Evolutionary conservation across 2,329 filamentous ascomycete genomes (phyloP).

Genomic region (Eutypa lata): DNA sequence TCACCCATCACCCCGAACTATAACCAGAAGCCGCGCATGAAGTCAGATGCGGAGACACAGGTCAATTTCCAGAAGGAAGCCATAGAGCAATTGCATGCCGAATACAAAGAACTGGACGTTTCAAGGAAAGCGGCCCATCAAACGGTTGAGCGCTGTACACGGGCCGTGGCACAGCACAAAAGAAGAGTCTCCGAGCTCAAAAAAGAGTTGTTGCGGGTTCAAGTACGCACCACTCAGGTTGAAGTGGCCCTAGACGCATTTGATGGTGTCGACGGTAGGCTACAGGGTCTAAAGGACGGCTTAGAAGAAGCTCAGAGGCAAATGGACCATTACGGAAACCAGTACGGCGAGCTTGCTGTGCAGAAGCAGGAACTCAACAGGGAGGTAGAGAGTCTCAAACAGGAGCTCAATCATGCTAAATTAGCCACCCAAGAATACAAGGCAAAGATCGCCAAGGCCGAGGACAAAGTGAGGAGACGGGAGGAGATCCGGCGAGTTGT

Average conservation of each 20-base stretch:
- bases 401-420: constrained; percentile 31
- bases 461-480: constrained; percentile 48
- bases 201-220: constrained; percentile 54
- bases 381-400: constrained; percentile 37
- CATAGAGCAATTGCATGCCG: constrained; percentile 50
- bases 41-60: constrained; percentile 69
- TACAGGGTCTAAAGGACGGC: constrained; percentile 56
- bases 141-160: constrained; percentile 44
- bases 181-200: constrained; percentile 41
- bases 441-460: constrained; percentile 51
- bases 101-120: constrained; percentile 50
- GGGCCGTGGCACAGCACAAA: constrained; percentile 44
- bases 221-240: constrained; percentile 53
- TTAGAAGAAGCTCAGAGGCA: constrained; percentile 50
- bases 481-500: constrained; percentile 49
- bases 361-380: constrained; percentile 47
- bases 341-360: constrained; percentile 51
- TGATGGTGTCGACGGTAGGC: constrained; percentile 64
- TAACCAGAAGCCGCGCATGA: constrained; percentile 66
- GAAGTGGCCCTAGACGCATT: constrained; percentile 62
- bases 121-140: constrained; percentile 46
- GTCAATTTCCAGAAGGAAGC: constrained; percentile 51
- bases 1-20: constrained; percentile 42
- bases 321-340: constrained; percentile 47
- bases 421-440: constrained; percentile 35